Evolutionary conservation across 768 basidiomycete genomes (phyloP).

Genomic region (Tricholoma furcatifolium): DNA sequence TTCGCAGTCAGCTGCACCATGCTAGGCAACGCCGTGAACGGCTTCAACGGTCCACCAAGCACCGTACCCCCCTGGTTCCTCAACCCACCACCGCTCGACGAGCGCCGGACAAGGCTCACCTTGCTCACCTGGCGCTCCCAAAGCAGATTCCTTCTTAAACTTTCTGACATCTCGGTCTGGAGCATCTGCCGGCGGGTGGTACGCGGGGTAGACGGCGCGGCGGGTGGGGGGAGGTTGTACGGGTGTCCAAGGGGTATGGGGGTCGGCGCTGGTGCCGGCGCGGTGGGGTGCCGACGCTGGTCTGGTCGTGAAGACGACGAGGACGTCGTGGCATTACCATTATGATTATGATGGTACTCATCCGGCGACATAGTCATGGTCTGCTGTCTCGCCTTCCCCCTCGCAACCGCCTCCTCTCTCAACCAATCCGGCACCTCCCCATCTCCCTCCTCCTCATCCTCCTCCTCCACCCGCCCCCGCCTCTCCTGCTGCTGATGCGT

Average conservation of each 20-base stretch:
- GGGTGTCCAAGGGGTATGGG: conserved; percentile 65
- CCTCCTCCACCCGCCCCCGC: conserved; percentile 15
- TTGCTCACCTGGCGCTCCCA: conserved; percentile 76
- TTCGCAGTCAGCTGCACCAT: conserved; percentile 43
- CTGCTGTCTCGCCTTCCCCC: not conserved
- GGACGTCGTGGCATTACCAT: not conserved
- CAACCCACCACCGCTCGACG: conserved; percentile 26
- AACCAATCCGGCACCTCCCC: conserved; percentile 24
- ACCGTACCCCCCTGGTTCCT: conserved; percentile 16
- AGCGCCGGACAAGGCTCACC: conserved; percentile 42
- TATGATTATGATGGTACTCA: not conserved
- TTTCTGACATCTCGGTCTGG: conserved; percentile 82
- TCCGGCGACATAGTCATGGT: not conserved
- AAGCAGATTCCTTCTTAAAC: conserved; percentile 73
- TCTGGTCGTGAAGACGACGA: conserved; percentile 11
- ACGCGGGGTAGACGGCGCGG: conserved; percentile 75
- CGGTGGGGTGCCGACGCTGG: conserved; percentile 1
- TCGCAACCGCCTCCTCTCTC: conserved; percentile 2
- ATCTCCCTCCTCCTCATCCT: conserved; percentile 12
- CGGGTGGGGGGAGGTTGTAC: conserved; percentile 69
- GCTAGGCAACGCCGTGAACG: conserved; percentile 33
- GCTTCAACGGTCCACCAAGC: conserved; percentile 23
- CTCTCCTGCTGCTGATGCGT: no score
- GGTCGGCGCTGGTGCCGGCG: conserved; percentile 19
- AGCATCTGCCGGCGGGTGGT: conserved; percentile 86